Conservation (phyloP, 2,329 filamentous ascomycete genomes). For the Claviceps capensis region DNA sequence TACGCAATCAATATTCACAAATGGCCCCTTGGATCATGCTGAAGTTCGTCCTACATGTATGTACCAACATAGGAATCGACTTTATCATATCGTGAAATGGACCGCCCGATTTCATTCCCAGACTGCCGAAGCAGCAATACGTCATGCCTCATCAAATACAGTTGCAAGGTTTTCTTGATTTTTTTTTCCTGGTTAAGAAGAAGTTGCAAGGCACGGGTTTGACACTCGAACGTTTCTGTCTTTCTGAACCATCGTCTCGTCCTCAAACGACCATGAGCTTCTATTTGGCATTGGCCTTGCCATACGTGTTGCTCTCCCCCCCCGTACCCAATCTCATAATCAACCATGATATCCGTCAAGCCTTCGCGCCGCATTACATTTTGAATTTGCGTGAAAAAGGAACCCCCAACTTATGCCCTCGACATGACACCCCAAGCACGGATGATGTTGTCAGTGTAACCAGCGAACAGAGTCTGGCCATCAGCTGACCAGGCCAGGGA, state of each 20-base stretch:
- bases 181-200: slow-evolving; percentile 15
- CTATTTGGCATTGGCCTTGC: no score
- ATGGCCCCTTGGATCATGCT: no score
- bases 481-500: slow-evolving; percentile 95
- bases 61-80: slow-evolving; percentile 16
- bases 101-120: slow-evolving; percentile 21
- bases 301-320: background rate
- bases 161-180: slow-evolving; percentile 12
- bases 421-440: slow-evolving; percentile 97
- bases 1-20: no score
- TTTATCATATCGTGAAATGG: slow-evolving; percentile 18
- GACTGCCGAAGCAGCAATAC: slow-evolving; percentile 24
- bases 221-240: no score
- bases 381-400: slow-evolving; percentile 5
- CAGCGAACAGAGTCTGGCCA: slow-evolving; percentile 97
- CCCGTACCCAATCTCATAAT: background rate
- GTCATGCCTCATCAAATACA: slow-evolving; percentile 21
- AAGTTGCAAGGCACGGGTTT: no score
- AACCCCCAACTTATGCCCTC: slow-evolving; percentile 49
- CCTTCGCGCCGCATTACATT: background rate
- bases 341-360: background rate
- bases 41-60: no score
- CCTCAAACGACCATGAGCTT: no score
- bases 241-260: slow-evolving; percentile 19
- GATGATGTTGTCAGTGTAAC: slow-evolving; percentile 99